phyloP scores from a whole-genome alignment of 202 grass and related monocot species.

The Dendrocalamus latiflorus region DNA sequence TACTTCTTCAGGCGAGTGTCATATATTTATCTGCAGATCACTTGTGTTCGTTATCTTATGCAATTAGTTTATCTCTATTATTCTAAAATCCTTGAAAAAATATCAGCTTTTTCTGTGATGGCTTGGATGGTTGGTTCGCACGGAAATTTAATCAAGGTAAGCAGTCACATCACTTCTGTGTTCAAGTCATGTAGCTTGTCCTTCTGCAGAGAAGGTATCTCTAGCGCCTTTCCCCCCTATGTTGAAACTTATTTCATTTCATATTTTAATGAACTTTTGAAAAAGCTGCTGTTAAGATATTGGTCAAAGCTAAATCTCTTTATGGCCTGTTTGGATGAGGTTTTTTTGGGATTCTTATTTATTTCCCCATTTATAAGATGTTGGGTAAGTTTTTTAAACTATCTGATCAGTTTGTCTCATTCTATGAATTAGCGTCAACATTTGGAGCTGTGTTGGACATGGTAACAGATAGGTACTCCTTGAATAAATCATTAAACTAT shows the following conservation, averaged over 20 bases:
- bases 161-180: not conserved
- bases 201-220: not conserved
- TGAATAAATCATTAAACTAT: slow-evolving; percentile 21
- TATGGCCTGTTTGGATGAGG: not conserved
- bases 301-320: not conserved
- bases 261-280: not conserved
- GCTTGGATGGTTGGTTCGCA: slow-evolving; percentile 91
- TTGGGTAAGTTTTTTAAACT: not conserved
- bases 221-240: not conserved
- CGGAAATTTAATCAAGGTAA: slow-evolving; percentile 96
- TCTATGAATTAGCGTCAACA: slow-evolving; percentile 74
- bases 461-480: slow-evolving; percentile 88
- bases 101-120: slow-evolving; percentile 88
- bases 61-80: not conserved
- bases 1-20: slow-evolving; percentile 70
- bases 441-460: slow-evolving; percentile 98
- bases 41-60: not conserved
- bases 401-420: slow-evolving; percentile 32
- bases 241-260: not conserved
- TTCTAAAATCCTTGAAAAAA: slow-evolving; percentile 23
- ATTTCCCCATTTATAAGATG: not conserved
- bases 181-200: not conserved
- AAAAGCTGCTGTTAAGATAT: not conserved
- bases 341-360: not conserved
- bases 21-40: not conserved